Base-by-base conservation (phyloP, 306 rosid genomes). In the Cicer pinnatifidum region DNA sequence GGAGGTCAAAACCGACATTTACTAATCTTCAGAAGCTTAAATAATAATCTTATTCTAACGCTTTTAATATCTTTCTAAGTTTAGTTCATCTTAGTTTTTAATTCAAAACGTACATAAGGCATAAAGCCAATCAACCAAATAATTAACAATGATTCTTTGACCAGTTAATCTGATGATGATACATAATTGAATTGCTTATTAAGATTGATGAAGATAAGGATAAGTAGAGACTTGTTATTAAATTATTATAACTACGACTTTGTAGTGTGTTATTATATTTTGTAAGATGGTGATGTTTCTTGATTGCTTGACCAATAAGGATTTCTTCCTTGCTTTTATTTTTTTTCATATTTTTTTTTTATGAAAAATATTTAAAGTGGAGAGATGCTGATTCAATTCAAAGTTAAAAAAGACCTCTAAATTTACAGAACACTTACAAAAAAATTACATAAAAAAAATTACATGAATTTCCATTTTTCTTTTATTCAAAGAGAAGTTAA, bases 141-240 rank as follows among this genome's bases (percentile, higher is more conserved):
- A 75, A 75, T 69, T 69, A 75, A 79, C n/a, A 43, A 80, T 74
- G 60, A 80, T 80, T 80, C 57, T 38, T 52, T 56, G 69, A 38
- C 83, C 40, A 66, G 46, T 74, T 73, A 67, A 67, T 74, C 33
- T 23, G 66, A 80, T 75, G 72, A 75, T 80, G 67, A 41, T 68
- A 69, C 17, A 80, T 80, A 47, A 80, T 80, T 80, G 75, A 73
- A 10, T 79, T 79, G 46, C 41, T 57, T 67, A 66, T 46, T 57
- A 15, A 48, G 6, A 54, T 57, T n/a, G 61, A 73, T 67, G 75
- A 12, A 58, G 39, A 37, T 57, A 38, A 73, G 33, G 41, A 51
- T 2, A 68, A 74, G 76, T 68, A 17, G 46, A 50, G 16, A 52
- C 38, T 72, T 8, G 38, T 63, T 44, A 19, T 15, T 40, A 38